These are phyloP conservation scores for Atkinsonella hypoxylon DNA, from an alignment of 2,329 filamentous ascomycete species.

Conservation along the genomic window DNA sequence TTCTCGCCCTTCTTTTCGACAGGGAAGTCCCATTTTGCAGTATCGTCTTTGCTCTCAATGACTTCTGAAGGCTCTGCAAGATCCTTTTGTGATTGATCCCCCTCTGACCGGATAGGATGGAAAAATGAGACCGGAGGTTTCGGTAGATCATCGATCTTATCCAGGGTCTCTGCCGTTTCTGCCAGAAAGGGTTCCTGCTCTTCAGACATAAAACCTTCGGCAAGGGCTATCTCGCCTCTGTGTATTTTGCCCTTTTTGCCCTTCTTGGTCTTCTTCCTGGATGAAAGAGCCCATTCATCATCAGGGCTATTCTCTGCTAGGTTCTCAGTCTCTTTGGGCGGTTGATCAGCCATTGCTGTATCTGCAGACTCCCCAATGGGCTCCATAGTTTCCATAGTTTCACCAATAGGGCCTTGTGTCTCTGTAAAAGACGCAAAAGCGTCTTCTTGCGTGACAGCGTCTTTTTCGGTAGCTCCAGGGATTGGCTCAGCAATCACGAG, in stretches of 20 bases:
- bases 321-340: not conserved
- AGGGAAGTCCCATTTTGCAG: slow-evolving; percentile 19
- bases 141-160: not conserved
- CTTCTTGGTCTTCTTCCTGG: slow-evolving; percentile 5
- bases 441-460: not conserved
- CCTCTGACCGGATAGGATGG: not conserved
- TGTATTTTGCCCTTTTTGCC: slow-evolving; percentile 3
- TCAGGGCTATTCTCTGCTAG: not conserved
- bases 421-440: not conserved
- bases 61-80: not conserved
- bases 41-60: slow-evolving; percentile 8
- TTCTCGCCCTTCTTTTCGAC: slow-evolving; percentile 32
- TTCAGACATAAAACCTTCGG: not conserved
- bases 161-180: not conserved
- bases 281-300: slow-evolving; percentile 2
- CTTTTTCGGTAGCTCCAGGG: not conserved
- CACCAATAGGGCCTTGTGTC: not conserved
- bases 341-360: not conserved
- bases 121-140: not conserved
- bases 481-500: not conserved
- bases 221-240: not conserved
- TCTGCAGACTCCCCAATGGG: not conserved
- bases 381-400: not conserved
- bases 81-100: not conserved
- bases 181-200: not conserved